Evolutionary conservation across 176 grass and related monocot genomes (phyloP), one percentile per base, ranked within the genome.

Genomic region (Chrysopogon serrulatus): DNA sequence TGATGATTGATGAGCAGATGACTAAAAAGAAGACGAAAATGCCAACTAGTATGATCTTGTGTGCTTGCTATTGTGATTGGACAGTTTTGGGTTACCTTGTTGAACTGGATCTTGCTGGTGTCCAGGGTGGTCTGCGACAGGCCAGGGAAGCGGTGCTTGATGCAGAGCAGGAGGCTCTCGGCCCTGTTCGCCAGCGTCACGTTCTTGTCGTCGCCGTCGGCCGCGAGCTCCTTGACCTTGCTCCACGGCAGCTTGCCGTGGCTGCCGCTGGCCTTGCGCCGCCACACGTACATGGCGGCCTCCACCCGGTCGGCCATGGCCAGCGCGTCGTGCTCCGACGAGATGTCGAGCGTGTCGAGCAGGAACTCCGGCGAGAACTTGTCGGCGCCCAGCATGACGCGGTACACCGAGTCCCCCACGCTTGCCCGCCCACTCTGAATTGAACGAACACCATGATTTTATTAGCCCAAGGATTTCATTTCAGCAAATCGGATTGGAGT

Each of bases 251-350:
- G 65, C 81, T 88, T 90, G 5, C 91, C 85, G 70, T 85, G 83
- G 80, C 73, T 81, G 8, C 85, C 85, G 42, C 87, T 87, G 9
- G 96, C 96, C 86, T 99, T 99, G 56, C 93, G 90, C 54, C 83
- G 83, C 96, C 96, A 99, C 28, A 99, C 96, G 77, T 96, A 92
- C 96, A 99, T 99, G 6, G 96, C 93, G 4, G 96, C 96, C 80
- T 99, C 96, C 65, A 94, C 96, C 12, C 78, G 40, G 74, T 99
- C 96, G 3, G 96, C 96, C 68, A 96, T 81, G 68, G 89, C 93
- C 21, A 94, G 81, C n/a, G 93, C 93, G 14, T 96, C 89, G 45
- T 99, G 91, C 83, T 99, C 96, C 65, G 93, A 95, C 23, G 91
- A 74, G 72, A 92, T 87, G 66, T 92, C 88, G 18, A 99, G 91